Evolutionary conservation across 352 stramenopile genomes (phyloP).

Genomic region (Hyaloperonospora arabidopsidis): DNA sequence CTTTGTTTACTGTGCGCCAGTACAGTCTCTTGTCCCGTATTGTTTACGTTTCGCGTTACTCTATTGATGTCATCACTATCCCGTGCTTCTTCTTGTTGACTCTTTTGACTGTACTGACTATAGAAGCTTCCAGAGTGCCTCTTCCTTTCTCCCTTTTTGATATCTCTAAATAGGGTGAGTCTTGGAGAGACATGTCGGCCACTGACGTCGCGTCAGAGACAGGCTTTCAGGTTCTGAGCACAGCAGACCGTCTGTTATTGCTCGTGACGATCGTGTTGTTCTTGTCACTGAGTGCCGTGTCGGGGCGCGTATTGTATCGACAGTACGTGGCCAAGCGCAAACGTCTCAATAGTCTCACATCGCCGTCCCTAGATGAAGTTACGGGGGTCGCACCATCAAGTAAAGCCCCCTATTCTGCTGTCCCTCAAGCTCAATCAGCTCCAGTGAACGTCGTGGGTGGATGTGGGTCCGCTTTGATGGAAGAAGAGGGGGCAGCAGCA

Average conservation of each 20-base stretch:
- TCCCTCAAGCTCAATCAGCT: constrained; percentile 12
- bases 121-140: no score
- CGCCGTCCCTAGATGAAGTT: constrained; percentile 11
- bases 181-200: constrained; percentile 20
- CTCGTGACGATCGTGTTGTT: constrained; percentile 54
- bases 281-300: constrained; percentile 47
- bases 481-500: constrained; percentile 42
- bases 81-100: no score
- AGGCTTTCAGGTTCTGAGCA: constrained; percentile 32
- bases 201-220: constrained; percentile 6
- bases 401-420: constrained; percentile 19
- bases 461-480: constrained; percentile 37
- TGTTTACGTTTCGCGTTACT: no score
- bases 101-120: no score
- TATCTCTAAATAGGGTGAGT: no score
- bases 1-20: no score
- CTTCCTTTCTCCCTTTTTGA: no score
- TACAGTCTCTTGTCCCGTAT: no score
- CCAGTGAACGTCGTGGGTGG: constrained; percentile 28
- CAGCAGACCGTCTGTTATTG: constrained; percentile 40
- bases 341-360: constrained; percentile 8
- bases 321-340: constrained; percentile 35
- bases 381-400: constrained; percentile 6
- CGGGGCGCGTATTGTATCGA: constrained; percentile 41
- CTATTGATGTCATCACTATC: no score